phyloP scores from a whole-genome alignment of 371 early-diverging fungal species.

The Apophysomyces sp. region DNA sequence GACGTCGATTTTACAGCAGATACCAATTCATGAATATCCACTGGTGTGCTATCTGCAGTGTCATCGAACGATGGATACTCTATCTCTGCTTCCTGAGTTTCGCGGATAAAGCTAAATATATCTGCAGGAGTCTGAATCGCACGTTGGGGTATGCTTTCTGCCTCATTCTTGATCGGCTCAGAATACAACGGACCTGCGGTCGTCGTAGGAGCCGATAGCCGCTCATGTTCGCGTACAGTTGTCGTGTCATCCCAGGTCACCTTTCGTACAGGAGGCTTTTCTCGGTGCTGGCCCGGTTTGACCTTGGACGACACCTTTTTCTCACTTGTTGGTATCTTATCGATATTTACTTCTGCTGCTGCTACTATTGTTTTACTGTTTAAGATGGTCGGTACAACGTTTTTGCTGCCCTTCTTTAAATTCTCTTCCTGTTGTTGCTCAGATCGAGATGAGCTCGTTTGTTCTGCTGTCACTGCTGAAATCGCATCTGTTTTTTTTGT shows the following conservation, averaged over 20 bases:
- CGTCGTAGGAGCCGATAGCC: slow-evolving; percentile 21
- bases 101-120: slow-evolving; percentile 22
- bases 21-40: slow-evolving; percentile 31
- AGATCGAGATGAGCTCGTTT: not conserved
- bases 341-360: not conserved
- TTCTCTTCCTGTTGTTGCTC: not conserved
- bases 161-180: slow-evolving; percentile 25
- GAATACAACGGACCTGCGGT: slow-evolving; percentile 22
- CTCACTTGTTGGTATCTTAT: not conserved
- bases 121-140: slow-evolving; percentile 32
- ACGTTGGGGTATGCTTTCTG: not conserved
- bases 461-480: not conserved
- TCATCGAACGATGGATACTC: slow-evolving; percentile 33
- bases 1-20: slow-evolving; percentile 7
- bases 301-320: slow-evolving; percentile 31
- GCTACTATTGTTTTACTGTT: not conserved
- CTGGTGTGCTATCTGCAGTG: not conserved
- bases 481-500: not conserved
- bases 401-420: not conserved
- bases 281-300: slow-evolving; percentile 16
- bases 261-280: slow-evolving; percentile 2
- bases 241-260: slow-evolving; percentile 35
- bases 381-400: slow-evolving; percentile 6
- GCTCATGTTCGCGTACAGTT: slow-evolving; percentile 38
- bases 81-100: slow-evolving; percentile 22